Evolutionary conservation across 2,329 filamentous ascomycete genomes (phyloP).

Genomic region (Colletotrichum tamarilloi): DNA sequence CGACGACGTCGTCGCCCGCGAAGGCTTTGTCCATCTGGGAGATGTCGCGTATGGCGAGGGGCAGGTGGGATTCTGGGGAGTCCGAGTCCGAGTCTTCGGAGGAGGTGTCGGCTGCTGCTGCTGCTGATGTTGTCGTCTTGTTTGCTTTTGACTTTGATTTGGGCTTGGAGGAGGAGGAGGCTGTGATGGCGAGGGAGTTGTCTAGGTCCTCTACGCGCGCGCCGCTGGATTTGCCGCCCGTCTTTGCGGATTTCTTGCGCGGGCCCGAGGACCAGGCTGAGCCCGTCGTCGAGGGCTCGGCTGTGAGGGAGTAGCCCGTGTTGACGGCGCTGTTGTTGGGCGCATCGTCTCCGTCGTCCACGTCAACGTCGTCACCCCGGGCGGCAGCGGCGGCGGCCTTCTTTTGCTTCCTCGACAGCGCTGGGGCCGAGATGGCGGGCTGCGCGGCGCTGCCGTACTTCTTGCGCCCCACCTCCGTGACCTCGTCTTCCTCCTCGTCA

Average conservation of each 20-base stretch:
- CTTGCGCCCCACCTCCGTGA: slow-evolving; percentile 74
- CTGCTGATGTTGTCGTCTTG: background rate
- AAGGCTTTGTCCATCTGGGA: slow-evolving; percentile 86
- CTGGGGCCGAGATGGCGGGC: slow-evolving; percentile 44
- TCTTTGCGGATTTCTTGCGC: slow-evolving; percentile 45
- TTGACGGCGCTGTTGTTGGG: slow-evolving; percentile 36
- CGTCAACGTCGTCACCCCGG: slow-evolving; percentile 41
- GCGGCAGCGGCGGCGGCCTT: slow-evolving; percentile 43
- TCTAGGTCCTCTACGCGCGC: slow-evolving; percentile 51
- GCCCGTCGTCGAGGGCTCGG: slow-evolving; percentile 42
- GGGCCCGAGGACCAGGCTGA: slow-evolving; percentile 56
- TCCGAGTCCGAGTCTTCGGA: slow-evolving; percentile 47
- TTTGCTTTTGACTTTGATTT: slow-evolving; percentile 40
- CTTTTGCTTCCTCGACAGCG: slow-evolving; percentile 40
- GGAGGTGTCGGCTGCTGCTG: slow-evolving; percentile 47
- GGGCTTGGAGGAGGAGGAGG: slow-evolving; percentile 39
- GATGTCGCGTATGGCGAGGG: slow-evolving; percentile 68
- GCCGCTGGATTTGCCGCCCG: slow-evolving; percentile 10
- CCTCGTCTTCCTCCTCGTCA: slow-evolving; percentile 62
- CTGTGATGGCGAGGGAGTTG: slow-evolving; percentile 46
- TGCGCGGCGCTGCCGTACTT: slow-evolving; percentile 67
- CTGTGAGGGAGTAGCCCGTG: slow-evolving; percentile 38
- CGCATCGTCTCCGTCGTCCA: slow-evolving; percentile 41
- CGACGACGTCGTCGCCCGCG: slow-evolving; percentile 85
- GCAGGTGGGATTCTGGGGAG: slow-evolving; percentile 60